Evolutionary conservation across 2,329 filamentous ascomycete genomes (phyloP), one percentile per base, ranked within the genome.

Genomic region (Fusarium austroafricanum): DNA sequence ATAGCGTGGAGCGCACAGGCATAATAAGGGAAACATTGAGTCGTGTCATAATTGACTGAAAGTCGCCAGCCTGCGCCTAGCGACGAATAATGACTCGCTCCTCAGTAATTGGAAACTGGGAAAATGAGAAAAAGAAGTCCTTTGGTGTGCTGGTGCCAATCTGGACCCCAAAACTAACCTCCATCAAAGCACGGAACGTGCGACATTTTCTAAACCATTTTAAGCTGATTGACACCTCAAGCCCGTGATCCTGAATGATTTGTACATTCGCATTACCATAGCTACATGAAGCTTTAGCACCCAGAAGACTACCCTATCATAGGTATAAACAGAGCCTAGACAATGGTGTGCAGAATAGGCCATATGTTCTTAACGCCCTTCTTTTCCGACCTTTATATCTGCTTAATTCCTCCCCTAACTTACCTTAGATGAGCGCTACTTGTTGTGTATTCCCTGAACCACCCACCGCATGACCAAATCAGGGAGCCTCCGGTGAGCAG

Each of bases 1-100:
- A 51, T 51, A 69, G 46, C 61, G 39, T 10, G 68, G 52, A 61
- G 26, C 46, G 51, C 65, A 61, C 50, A 53, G 65, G 59, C 65
- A 28, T 23, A 50, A 31, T 2, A 31, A 28, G 12, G 46, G 50
- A 53, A 40, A 21, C 15, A 11, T 47, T 45, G 50, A 53, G 45
- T 61, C 53, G 49, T 45, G 52, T 60, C 40, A 40, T 33, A 15
- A 57, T 40, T 43, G 44, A 28, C 38, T 46, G 38, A 45, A 42
- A 43, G 35, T 50, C 28, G 26, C 44, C 29, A 23, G 39, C 28
- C 39, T 46, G 33, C 12, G 14, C 40, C n/a, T 21, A 40, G 61
- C 37, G 35, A 43, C 39, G 53, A 52, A 57, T 67, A 56, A 56
- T 57, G 61, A 66, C 64, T 67, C 64, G 47, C 37, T 53, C 51